These are phyloP conservation scores for Akanthomyces dipterigenus DNA, from an alignment of 2,329 filamentous ascomycete species.

Conservation along the genomic window DNA sequence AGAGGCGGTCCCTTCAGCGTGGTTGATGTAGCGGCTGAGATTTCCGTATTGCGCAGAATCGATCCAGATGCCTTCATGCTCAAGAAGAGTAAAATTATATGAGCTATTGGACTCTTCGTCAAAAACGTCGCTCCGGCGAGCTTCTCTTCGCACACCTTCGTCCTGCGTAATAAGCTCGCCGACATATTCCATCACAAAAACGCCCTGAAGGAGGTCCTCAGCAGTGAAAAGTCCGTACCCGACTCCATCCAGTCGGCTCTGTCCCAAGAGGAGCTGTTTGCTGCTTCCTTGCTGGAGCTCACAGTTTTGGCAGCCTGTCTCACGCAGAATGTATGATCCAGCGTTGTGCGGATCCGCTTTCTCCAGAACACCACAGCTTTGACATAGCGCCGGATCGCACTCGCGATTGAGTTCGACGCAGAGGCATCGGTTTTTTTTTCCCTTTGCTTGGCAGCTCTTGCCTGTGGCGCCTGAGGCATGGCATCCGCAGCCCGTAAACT, in stretches of 20 bases:
- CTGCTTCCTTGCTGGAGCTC: slow-evolving; percentile 60
- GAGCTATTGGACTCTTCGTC: slow-evolving; percentile 55
- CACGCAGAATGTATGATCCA: slow-evolving; percentile 48
- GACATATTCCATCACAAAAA: slow-evolving; percentile 76
- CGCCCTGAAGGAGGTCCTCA: slow-evolving; percentile 57
- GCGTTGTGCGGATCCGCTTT: slow-evolving; percentile 63
- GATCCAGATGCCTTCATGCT: slow-evolving; percentile 58
- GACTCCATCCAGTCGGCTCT: slow-evolving; percentile 59
- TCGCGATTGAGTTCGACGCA: slow-evolving; percentile 69
- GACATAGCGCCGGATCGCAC: slow-evolving; percentile 72
- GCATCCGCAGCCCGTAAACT: slow-evolving; percentile 63
- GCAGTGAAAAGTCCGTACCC: slow-evolving; percentile 72
- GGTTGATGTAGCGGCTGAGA: slow-evolving; percentile 78
- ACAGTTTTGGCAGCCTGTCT: slow-evolving; percentile 64
- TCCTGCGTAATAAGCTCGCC: slow-evolving; percentile 68
- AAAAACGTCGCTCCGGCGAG: slow-evolving; percentile 52
- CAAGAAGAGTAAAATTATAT: slow-evolving; percentile 56
- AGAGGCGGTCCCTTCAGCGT: slow-evolving; percentile 54
- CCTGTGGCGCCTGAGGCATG: slow-evolving; percentile 39
- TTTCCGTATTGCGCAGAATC: slow-evolving; percentile 74
- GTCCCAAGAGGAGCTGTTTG: slow-evolving; percentile 61
- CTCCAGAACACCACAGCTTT: slow-evolving; percentile 60
- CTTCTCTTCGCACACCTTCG: slow-evolving; percentile 63
- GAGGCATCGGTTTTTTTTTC: slow-evolving; percentile 57
- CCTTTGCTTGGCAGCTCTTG: slow-evolving; percentile 48